phyloP scores from a whole-genome alignment of 2,329 filamentous ascomycete genomes.

The Botrytis pseudocinerea region DNA sequence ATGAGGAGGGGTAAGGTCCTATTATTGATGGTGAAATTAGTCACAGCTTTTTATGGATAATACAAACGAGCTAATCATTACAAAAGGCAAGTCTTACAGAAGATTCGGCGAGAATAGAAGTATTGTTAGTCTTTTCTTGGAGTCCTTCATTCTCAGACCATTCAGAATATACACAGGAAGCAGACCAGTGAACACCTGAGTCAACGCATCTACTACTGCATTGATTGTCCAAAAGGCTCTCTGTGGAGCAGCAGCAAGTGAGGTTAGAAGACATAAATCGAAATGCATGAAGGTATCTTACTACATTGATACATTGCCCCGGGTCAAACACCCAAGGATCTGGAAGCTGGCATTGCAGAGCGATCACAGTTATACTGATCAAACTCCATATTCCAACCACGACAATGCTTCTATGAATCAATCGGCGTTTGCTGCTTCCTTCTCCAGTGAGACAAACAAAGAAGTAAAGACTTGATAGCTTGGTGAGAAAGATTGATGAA shows the following conservation, averaged over 20 bases:
- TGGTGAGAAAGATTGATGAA: background rate
- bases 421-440: background rate
- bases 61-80: background rate
- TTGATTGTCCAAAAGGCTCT: constrained; percentile 15
- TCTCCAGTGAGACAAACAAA: constrained; percentile 9
- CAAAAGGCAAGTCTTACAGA: background rate
- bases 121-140: constrained; percentile 7
- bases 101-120: constrained; percentile 11
- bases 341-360: constrained; percentile 9
- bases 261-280: background rate
- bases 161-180: constrained; percentile 14
- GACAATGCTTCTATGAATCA: background rate
- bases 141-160: background rate
- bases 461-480: constrained; percentile 3
- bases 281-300: background rate
- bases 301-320: constrained; percentile 8
- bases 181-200: background rate
- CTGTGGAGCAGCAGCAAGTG: background rate
- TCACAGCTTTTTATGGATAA: background rate
- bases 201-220: background rate
- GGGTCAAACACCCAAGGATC: background rate
- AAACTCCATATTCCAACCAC: background rate
- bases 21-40: background rate
- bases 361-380: background rate
- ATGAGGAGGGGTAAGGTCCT: constrained; percentile 7